Evolutionary conservation across 2,329 filamentous ascomycete genomes (phyloP).

Genomic region (Aphanocladium album): DNA sequence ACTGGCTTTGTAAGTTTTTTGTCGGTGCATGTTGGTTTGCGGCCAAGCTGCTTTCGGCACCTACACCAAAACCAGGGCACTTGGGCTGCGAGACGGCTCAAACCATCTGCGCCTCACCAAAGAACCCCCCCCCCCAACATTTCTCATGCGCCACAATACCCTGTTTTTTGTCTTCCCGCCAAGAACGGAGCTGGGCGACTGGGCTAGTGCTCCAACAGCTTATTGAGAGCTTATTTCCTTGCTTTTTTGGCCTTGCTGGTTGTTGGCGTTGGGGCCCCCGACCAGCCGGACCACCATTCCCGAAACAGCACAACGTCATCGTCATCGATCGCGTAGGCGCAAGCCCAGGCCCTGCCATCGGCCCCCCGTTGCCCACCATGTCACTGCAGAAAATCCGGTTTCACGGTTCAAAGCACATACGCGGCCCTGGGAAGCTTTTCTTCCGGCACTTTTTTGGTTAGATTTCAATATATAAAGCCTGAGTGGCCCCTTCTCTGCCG

Average conservation of each 20-base stretch:
- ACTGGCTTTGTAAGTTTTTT: no score
- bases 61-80: no score
- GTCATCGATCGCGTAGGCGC: constrained; percentile 3
- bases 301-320: neutral
- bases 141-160: neutral
- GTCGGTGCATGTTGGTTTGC: no score
- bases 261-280: neutral
- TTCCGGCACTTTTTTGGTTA: neutral
- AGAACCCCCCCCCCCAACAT: no score
- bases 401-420: neutral
- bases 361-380: no score
- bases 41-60: no score
- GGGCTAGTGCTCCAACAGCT: neutral
- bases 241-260: neutral
- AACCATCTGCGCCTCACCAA: neutral
- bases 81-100: no score
- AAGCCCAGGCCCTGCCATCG: neutral
- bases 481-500: neutral
- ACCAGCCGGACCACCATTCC: neutral
- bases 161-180: neutral
- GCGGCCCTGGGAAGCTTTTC: neutral
- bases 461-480: neutral
- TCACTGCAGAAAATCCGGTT: neutral
- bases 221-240: neutral
- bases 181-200: neutral